Evolutionary conservation across 139 green algal species (phyloP).

Genomic region (Penium margaritaceum): DNA sequence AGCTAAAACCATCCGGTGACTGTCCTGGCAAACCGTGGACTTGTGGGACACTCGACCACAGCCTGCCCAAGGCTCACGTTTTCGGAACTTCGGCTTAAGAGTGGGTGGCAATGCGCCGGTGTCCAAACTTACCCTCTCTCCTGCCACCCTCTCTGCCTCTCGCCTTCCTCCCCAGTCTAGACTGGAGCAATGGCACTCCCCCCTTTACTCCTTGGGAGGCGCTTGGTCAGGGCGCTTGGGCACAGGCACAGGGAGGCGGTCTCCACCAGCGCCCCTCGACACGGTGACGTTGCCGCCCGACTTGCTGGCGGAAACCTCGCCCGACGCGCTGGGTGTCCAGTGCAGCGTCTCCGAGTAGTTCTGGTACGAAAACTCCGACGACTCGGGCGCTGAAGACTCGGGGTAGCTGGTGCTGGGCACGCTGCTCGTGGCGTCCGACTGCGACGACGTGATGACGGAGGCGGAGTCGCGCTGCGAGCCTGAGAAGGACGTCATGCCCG

Average conservation of each 20-base stretch:
- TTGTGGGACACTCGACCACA: too few relatives aligned
- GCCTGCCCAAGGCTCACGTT: too few relatives aligned
- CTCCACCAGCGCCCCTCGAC: neutral
- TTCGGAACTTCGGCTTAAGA: too few relatives aligned
- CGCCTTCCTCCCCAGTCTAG: too few relatives aligned
- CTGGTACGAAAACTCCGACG: constrained; percentile 22
- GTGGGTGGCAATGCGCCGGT: too few relatives aligned
- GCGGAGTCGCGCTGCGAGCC: constrained; percentile 12
- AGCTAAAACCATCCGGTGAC: too few relatives aligned
- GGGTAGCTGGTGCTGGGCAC: neutral
- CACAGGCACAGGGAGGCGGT: neutral
- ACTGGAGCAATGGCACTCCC: too few relatives aligned
- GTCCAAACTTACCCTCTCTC: too few relatives aligned
- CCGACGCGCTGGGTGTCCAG: constrained; percentile 1
- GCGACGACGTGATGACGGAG: constrained; percentile 16
- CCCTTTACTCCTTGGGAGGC: too few relatives aligned
- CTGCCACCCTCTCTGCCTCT: too few relatives aligned
- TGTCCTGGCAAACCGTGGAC: too few relatives aligned
- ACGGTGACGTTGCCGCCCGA: neutral
- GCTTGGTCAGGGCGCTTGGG: neutral
- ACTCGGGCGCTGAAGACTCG: neutral
- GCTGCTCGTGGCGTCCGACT: constrained; percentile 13
- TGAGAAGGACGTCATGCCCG: constrained; percentile 7
- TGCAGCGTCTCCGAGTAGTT: constrained; percentile 29
- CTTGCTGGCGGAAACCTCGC: neutral